Base-by-base conservation (phyloP, 176 grass and related monocot genomes). In the Ensete ventricosum region DNA sequence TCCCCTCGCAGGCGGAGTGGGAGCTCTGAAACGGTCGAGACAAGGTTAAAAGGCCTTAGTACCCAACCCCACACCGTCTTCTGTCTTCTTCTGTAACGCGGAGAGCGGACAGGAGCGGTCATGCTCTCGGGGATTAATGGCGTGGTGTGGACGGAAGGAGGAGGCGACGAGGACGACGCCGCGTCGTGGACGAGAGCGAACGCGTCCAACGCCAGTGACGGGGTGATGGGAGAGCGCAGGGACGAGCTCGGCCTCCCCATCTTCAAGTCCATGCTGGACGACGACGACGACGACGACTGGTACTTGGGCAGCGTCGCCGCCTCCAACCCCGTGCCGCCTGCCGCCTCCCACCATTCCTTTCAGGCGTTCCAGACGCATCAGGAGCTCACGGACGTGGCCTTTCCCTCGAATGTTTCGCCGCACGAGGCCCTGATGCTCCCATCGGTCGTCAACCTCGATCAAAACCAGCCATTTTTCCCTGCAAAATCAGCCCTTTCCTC, bases 111-210 rank as follows among this genome's bases (percentile, higher is more conserved):
- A 67, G 53, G 26, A 57, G 53, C 75, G 27, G 52, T 8, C 72
- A 94, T 94, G 95, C 88, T 91, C 3, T 87, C 88, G 26, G 85
- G 81, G 82, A 83, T 87, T 16, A 80, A 75, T 62, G 84, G 73
- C 72, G 59, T 82, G 48, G 78, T 89, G 53, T 94, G 96, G 96
- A 78, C 87, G 54, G 81, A 80, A 12, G 88, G 91, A 24, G 86
- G 78, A 73, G 77, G 53, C 17, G 65, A 65, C 16, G 77, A 58
- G 25, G 77, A 57, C 9, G 58, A 51, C 53, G 69, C 72, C 14
- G 52, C 80, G 51, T 75, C 79, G 12, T 83, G 76, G 84, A 22
- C 78, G 10, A 67, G 69, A 52, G 20, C 57, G 6, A 34, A 62
- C 78, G 16, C 55, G 9, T 16, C 48, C 1, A 26, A 52, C 66